Evolutionary conservation across 78 protist species (phyloP).

Genomic region (Dictyostelium capitatum): DNA sequence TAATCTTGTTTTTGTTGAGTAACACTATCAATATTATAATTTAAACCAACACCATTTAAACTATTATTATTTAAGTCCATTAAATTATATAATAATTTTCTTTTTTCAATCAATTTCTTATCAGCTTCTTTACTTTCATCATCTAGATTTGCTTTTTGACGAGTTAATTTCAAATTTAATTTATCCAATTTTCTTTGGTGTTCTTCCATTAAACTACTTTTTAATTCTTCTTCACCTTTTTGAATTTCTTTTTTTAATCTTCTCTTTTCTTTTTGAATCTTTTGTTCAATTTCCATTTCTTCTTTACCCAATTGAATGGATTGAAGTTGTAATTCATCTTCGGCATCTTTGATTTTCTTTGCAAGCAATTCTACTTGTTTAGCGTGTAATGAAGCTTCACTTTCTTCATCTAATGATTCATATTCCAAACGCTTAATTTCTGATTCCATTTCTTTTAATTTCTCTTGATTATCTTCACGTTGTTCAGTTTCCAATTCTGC

Average conservation of each 20-base stretch:
- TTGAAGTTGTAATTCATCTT: conserved; percentile 11
- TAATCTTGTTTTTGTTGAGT: neutral
- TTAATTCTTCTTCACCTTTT: neutral
- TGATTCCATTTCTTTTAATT: neutral
- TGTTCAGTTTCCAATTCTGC: neutral
- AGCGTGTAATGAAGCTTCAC: neutral
- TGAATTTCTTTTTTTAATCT: neutral
- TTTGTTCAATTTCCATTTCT: neutral
- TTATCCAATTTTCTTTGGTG: conserved; percentile 27
- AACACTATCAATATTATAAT: neutral
- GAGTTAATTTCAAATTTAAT: conserved; percentile 3
- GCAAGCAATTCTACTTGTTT: conserved; percentile 10
- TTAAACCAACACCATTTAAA: neutral
- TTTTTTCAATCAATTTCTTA: neutral
- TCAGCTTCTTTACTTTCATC: conserved; percentile 18
- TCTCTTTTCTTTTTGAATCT: conserved; percentile 17
- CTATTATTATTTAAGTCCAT: conserved; percentile 13
- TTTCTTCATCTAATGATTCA: neutral
- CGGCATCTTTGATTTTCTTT: conserved; percentile 1
- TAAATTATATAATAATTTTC: conserved; percentile 12
- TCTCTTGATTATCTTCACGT: neutral
- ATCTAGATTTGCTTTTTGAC: neutral
- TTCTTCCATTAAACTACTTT: neutral
- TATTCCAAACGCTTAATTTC: conserved; percentile 12
- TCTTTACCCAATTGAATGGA: neutral